Conservation (phyloP, 2,329 filamentous ascomycete species). For the Fusarium sp. region DNA sequence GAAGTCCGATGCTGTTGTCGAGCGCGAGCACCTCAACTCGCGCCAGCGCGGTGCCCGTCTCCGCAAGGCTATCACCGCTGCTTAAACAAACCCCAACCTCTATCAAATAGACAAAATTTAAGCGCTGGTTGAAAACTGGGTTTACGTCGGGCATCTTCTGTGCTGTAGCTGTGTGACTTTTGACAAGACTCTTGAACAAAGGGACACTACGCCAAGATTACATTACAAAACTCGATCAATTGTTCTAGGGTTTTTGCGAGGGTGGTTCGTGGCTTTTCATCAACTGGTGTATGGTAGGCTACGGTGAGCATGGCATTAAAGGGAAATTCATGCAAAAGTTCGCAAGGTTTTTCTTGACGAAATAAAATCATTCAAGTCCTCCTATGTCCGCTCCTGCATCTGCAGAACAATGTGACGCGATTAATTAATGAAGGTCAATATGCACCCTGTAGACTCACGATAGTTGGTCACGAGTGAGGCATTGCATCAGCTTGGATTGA, state of each 20-base stretch:
- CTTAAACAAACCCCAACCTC: constrained; percentile 55
- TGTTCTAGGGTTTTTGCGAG: constrained; percentile 45
- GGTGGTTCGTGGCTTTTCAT: constrained; percentile 53
- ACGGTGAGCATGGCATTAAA: constrained; percentile 52
- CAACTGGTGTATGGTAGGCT: constrained; percentile 52
- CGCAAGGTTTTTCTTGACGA: constrained; percentile 50
- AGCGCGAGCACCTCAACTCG: constrained; percentile 81
- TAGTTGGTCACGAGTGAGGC: not conserved
- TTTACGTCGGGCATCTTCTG: constrained; percentile 36
- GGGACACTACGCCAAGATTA: constrained; percentile 27
- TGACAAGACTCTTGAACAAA: constrained; percentile 25
- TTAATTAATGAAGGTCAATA: not conserved
- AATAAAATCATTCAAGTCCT: constrained; percentile 50
- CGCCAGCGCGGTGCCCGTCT: constrained; percentile 85
- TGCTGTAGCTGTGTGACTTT: constrained; percentile 34
- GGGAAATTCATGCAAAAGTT: constrained; percentile 51
- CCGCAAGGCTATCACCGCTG: constrained; percentile 71
- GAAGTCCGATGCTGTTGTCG: constrained; percentile 87
- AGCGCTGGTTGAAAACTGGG: constrained; percentile 39
- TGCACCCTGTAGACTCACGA: not conserved
- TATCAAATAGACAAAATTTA: constrained; percentile 37
- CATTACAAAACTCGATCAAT: constrained; percentile 34
- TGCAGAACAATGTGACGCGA: constrained; percentile 2
- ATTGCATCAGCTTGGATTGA: not conserved
- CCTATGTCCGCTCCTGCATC: constrained; percentile 19